Base-by-base conservation (phyloP, 805 yeast genomes). In the Spathaspora hagerdaliae region DNA sequence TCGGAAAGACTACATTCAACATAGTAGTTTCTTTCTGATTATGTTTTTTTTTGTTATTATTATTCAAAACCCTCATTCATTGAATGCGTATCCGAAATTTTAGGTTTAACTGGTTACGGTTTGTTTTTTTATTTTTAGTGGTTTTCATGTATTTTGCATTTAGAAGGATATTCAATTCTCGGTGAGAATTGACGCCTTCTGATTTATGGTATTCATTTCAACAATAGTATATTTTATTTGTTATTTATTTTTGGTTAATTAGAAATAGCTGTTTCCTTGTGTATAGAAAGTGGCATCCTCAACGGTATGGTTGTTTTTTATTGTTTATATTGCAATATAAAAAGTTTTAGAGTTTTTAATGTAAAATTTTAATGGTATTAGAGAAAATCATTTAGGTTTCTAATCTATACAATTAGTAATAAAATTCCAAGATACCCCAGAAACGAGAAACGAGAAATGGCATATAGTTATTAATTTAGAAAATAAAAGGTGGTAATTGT, bases 221-320 rank as follows among this genome's bases (percentile, higher is more conserved):
- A 63, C 68, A 59, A 51, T 9, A 29, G 32, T 29, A 29, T 29
- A 9, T 29, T 29, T 29, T 29, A 29, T 29, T 29, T 29, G 32
- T 29, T 29, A 9, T 29, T 9, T 29, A 19, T 29, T 29, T 29
- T 29, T 9, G 32, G 32, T 29, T 29, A 29, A 29, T 29, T 29
- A 29, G 32, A 29, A 29, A 29, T 29, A 29, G 32, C 32, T 50
- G 51, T 49, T 49, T 53, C 53, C 63, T 67, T 65, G 68, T 64
- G 66, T 59, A 64, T 63, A 66, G 69, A 66, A 24, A 35, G 32
- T 50, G 63, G 71, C 75, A 69, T 70, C 75, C 75, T 71, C 75
- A 71, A 71, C 75, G 76, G 76, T 60, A 68, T 69, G 75, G 66
- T 62, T 52, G 19, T 15, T 29, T 29, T 29, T 29, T 9, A 29